Evolutionary conservation across 371 early-diverging fungal genomes (phyloP).

Genomic region (Rhizopus arrhizus): DNA sequence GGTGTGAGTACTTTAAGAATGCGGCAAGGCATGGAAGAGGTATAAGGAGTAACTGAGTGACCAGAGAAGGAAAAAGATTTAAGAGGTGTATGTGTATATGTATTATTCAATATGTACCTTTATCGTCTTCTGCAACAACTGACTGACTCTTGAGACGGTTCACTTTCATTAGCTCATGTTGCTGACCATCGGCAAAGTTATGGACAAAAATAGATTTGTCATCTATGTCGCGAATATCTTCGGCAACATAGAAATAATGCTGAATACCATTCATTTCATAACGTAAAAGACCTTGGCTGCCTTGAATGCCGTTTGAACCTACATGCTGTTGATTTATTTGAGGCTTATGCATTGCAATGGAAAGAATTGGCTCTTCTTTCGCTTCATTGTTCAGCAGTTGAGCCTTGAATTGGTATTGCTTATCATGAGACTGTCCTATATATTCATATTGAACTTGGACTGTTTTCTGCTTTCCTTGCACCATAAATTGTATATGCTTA

Average conservation of each 20-base stretch:
- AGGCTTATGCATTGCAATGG: conserved; percentile 27
- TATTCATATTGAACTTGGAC: conserved; percentile 52
- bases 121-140: conserved; percentile 46
- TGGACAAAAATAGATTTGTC: conserved; percentile 58
- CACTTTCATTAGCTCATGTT: conserved; percentile 49
- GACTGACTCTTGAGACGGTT: conserved; percentile 53
- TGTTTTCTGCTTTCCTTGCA: conserved; percentile 33
- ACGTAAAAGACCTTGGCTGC: conserved; percentile 47
- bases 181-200: conserved; percentile 56
- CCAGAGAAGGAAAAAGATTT: background rate
- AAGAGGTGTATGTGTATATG: background rate
- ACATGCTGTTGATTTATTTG: conserved; percentile 30
- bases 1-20: conserved; percentile 62
- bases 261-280: conserved; percentile 55
- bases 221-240: conserved; percentile 45
- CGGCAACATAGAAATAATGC: conserved; percentile 59
- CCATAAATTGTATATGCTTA: conserved; percentile 40
- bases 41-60: conserved; percentile 62
- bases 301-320: conserved; percentile 35
- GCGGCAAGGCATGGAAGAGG: conserved; percentile 77
- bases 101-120: conserved; percentile 28
- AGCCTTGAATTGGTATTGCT: conserved; percentile 42
- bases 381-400: conserved; percentile 22
- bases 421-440: conserved; percentile 32
- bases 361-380: conserved; percentile 14